Base-by-base conservation (phyloP, 2,329 filamentous ascomycete species). In the Coleophoma eucalyptorum region DNA sequence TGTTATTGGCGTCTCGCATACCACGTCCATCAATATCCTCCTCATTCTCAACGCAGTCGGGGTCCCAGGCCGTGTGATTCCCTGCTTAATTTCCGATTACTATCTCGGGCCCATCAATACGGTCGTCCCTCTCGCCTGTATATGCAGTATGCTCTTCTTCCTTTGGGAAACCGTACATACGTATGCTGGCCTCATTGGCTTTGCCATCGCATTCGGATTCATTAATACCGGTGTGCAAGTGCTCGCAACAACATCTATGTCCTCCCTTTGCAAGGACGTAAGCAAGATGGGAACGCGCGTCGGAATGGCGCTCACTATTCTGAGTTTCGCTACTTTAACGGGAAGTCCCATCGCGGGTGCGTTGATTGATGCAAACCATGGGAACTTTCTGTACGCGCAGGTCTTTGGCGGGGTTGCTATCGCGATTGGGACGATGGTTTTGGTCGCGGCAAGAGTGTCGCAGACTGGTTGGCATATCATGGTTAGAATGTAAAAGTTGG, bases 11-110 rank as follows among this genome's bases (percentile, higher is more conserved):
- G 60, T 73, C 3, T 65, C 66, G 0, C 63, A 71, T 48, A 61
- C 65, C 3, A 66, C 66, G 26, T 71, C 74, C 3, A 70, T 77
- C 50, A 69, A 74, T 51, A 62, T 79, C 6, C 62, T 81, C 31
- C 63, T 80, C 35, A 67, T 78, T 45, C 70, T 79, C 65, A 79
- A 79, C 56, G 73, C 72, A n/a, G 66, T 77, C 34, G 76, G 76
- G 1, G 50, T 76, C n/a, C 49, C 72, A 8, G 73, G 73, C 33
- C 72, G 77, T 3, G 47, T 78, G 8, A 60, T 75, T 12, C 74
- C 74, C 0, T 71, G 67, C 46, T 64, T 66, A 31, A 56, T 74
- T 11, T 72, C 76, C 2, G 75, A 79, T 58, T 65, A 64, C 34
- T 73, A 65, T 50, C 63, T 72, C 7, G 78, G 78, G 2, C 72